Evolutionary conservation across 768 basidiomycete genomes (phyloP).

Genomic region (Asterophora lycoperdoides): DNA sequence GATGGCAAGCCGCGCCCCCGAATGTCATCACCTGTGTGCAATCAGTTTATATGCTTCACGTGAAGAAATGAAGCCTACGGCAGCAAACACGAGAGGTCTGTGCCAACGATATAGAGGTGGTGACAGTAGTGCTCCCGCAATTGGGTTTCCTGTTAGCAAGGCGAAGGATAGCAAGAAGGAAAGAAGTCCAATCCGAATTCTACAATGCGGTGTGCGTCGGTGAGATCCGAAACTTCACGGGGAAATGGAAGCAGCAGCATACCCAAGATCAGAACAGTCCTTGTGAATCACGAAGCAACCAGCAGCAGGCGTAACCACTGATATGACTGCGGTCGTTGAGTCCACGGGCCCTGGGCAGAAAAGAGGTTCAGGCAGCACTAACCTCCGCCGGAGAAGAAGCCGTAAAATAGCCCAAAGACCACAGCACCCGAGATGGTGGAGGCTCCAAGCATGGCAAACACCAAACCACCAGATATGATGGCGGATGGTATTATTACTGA

Average conservation of each 20-base stretch:
- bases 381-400: slow-evolving; percentile 55
- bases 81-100: slow-evolving; percentile 40
- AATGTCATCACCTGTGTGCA: slow-evolving; percentile 28
- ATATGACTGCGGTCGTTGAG: slow-evolving; percentile 29
- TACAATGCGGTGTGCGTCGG: slow-evolving; percentile 12
- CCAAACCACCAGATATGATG: slow-evolving; percentile 37
- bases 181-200: slow-evolving; percentile 43
- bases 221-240: not conserved
- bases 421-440: slow-evolving; percentile 37
- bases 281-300: slow-evolving; percentile 34
- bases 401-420: slow-evolving; percentile 46
- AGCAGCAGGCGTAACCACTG: slow-evolving; percentile 35
- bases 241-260: slow-evolving; percentile 8
- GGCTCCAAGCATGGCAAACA: slow-evolving; percentile 50
- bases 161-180: slow-evolving; percentile 43
- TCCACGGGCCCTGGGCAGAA: not conserved
- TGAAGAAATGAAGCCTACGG: slow-evolving; percentile 26
- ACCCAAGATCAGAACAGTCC: slow-evolving; percentile 46
- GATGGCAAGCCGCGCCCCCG: slow-evolving; percentile 28
- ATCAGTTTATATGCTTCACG: not conserved
- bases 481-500: slow-evolving; percentile 42
- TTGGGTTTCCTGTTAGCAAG: slow-evolving; percentile 46
- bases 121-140: slow-evolving; percentile 46
- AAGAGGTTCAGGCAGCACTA: slow-evolving; percentile 13
- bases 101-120: slow-evolving; percentile 35